Evolutionary conservation across 345 rosid species (phyloP), one percentile per base, ranked within the genome.

Genomic region (Aquilaria sinensis): DNA sequence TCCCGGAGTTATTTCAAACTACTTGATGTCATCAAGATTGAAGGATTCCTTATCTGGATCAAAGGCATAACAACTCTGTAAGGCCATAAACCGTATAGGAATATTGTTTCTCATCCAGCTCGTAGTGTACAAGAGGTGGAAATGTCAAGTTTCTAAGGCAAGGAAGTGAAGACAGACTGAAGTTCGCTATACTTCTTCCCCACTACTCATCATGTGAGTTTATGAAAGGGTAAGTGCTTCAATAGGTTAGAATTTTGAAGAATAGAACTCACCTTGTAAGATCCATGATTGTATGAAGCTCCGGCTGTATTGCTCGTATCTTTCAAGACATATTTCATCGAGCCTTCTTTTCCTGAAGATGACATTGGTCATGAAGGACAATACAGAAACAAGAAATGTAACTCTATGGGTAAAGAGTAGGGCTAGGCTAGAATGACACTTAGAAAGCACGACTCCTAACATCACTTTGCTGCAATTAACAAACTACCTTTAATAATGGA

Each of bases 291-390:
- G 96, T 67, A 88, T 81, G 12, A 73, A 71, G 2, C 89, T 73
- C 63, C 97, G 87, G 68, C 97, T 94, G 66, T 90, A 85, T 59
- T 88, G 93, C 76, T 88, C 76, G 79, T 74, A 94, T 82, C 97
- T 89, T 76, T 94, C 97, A 4, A 88, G 80, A 68, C 97, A 94
- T 31, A 90, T 68, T 76, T 94, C 99, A 61, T 94, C 97, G 41
- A 94, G 89, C 81, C 97, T 86, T 80, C 60, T 81, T 61, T 76
- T 94, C 77, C 96, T 87, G 76, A 66, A 69, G 64, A 54, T 49
- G 50, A 45, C 64, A 55, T 49, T 30, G 65, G 12, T 14, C 29
- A 52, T 14, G 55, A 15, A 52, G 1, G 9, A 29, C 23, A 52
- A 52, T 6, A 52, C 23, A 4, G 29, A 52, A 52, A 52, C 16